Evolutionary conservation across 2,329 filamentous ascomycete species (phyloP).

Genomic region (Penicillium sumatraense): DNA sequence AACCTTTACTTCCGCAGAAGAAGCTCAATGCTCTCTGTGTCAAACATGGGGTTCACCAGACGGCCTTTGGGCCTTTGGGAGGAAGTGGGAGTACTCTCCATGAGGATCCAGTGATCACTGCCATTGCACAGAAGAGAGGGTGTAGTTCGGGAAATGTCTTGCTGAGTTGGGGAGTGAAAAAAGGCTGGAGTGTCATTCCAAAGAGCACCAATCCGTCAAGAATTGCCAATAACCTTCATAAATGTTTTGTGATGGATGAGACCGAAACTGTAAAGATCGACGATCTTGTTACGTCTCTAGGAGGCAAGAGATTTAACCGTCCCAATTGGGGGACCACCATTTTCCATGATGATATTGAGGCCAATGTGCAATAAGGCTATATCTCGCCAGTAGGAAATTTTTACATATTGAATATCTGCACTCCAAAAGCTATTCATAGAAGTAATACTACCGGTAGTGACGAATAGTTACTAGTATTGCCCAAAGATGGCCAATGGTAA

Average conservation of each 20-base stretch:
- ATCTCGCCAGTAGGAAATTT: too few species aligned
- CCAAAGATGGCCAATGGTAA: too few species aligned
- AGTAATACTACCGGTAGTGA: too few species aligned
- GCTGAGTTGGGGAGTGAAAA: slow-evolving; percentile 21
- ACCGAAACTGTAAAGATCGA: slow-evolving; percentile 19
- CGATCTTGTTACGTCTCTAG: slow-evolving; percentile 8
- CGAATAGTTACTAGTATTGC: too few species aligned
- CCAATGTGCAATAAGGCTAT: slow-evolving; percentile 6
- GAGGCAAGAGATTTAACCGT: slow-evolving; percentile 27
- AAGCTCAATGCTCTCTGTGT: slow-evolving; percentile 40
- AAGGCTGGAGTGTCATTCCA: slow-evolving; percentile 22
- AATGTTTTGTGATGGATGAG: slow-evolving; percentile 17
- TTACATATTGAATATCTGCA: too few species aligned
- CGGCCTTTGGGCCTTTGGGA: slow-evolving; percentile 38
- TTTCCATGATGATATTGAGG: slow-evolving; percentile 26
- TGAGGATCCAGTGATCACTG: slow-evolving; percentile 10
- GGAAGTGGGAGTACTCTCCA: slow-evolving; percentile 24
- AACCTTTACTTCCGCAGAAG: slow-evolving; percentile 44
- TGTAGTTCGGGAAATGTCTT: slow-evolving; percentile 24
- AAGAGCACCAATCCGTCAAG: slow-evolving; percentile 18
- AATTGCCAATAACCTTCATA: slow-evolving; percentile 15
- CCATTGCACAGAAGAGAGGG: slow-evolving; percentile 13
- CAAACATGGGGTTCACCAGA: slow-evolving; percentile 37
- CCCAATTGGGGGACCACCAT: slow-evolving; percentile 28
- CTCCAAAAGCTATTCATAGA: too few species aligned